A percentile compares a stretch with the other conserved stretches of the same genome.
Evolutionary conservation across 768 basidiomycete genomes (phyloP).

Genomic region (Mycena crocata): DNA sequence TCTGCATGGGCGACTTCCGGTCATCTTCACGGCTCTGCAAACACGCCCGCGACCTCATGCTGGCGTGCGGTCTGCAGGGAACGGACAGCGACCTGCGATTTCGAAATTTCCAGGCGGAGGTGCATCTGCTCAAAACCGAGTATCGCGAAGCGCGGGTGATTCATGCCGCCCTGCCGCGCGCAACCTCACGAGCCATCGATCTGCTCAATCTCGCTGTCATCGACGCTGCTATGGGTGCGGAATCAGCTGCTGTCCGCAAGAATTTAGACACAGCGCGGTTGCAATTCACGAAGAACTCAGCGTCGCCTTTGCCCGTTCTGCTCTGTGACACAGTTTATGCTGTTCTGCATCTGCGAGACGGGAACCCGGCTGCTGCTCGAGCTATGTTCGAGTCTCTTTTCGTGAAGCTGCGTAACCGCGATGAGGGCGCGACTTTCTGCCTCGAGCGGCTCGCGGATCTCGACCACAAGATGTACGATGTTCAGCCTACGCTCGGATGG

Average conservation of each 20-base stretch:
- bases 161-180: background rate
- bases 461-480: too few relatives aligned
- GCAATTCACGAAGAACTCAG: background rate
- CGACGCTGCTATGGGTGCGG: background rate
- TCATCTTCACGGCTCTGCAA: background rate
- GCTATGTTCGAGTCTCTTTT: too few relatives aligned
- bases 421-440: too few relatives aligned
- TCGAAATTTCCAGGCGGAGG: background rate
- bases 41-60: background rate
- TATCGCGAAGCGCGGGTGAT: background rate
- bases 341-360: too few relatives aligned
- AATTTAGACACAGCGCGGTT: background rate
- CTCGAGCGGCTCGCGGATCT: too few relatives aligned
- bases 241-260: background rate
- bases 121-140: slow-evolving; percentile 5
- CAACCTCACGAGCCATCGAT: background rate
- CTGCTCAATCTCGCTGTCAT: background rate
- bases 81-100: background rate
- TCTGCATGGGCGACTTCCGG: background rate
- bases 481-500: too few relatives aligned
- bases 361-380: too few relatives aligned
- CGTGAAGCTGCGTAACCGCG: too few relatives aligned
- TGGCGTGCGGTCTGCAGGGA: background rate
- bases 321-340: too few relatives aligned
- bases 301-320: background rate